Evolutionary conservation across 192 early-diverging fungal species (phyloP).

Genomic region (Phlyctochytrium bullatum): DNA sequence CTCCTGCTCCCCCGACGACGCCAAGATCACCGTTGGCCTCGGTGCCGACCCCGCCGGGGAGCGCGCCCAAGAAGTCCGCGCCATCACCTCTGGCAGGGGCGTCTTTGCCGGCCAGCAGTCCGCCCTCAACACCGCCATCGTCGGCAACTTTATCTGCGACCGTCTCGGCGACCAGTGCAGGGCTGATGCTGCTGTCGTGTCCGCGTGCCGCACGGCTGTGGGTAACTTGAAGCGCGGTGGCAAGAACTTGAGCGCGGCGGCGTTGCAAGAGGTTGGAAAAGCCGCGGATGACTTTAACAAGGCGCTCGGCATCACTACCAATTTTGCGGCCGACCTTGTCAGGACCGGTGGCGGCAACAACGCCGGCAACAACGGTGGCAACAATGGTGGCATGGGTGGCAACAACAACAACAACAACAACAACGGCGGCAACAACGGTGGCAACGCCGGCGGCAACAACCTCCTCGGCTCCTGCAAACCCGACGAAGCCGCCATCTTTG

Average conservation of each 20-base stretch:
- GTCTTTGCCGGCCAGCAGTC: constrained; percentile 25
- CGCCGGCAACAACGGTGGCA: background rate
- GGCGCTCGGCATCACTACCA: constrained; percentile 27
- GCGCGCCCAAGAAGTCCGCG: constrained; percentile 33
- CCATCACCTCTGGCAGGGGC: constrained; percentile 21
- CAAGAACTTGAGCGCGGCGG: constrained; percentile 6
- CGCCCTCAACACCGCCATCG: constrained; percentile 29
- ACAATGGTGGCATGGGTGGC: background rate
- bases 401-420: background rate
- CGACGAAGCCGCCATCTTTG: constrained; percentile 12
- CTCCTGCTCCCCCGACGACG: constrained; percentile 8
- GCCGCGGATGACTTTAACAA: constrained; percentile 29
- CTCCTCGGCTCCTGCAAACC: constrained; percentile 14
- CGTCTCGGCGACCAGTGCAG: constrained; percentile 22
- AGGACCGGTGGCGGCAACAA: background rate
- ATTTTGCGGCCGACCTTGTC: constrained; percentile 29
- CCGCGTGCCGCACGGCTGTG: constrained; percentile 12
- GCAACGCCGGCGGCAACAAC: constrained; percentile 2
- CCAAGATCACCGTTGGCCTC: constrained; percentile 20
- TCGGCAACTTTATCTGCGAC: constrained; percentile 40
- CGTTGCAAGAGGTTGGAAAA: constrained; percentile 9
- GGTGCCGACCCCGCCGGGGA: constrained; percentile 23
- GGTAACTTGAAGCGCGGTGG: background rate
- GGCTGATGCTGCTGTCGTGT: constrained; percentile 16
- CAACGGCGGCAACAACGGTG: background rate